Conservation (phyloP, 306 rosid species). For the Quercus cerris region DNA sequence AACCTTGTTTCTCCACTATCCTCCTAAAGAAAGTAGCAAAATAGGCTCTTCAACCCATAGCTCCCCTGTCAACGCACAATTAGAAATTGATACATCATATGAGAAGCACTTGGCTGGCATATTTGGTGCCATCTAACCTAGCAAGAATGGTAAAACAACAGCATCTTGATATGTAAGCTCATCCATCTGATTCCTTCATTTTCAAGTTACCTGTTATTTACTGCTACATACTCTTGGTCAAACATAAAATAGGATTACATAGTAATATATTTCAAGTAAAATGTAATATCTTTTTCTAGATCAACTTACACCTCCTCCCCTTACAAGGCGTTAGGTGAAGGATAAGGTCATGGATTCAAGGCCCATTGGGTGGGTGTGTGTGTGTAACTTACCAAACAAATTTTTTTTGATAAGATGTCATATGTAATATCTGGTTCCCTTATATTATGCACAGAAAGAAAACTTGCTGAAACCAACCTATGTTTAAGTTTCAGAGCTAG, state of each 20-base stretch:
- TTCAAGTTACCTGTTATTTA: neutral
- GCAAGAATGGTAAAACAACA: too few species aligned
- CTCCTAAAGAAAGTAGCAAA: neutral
- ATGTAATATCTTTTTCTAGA: neutral
- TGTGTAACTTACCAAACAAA: too few species aligned
- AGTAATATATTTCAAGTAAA: neutral
- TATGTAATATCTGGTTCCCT: neutral
- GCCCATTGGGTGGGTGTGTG: too few species aligned
- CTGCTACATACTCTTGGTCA: neutral
- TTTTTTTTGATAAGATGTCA: neutral
- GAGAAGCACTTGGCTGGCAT: neutral
- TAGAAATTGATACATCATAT: neutral
- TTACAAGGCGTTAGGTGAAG: too few species aligned
- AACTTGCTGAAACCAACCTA: neutral
- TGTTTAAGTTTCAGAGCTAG: neutral
- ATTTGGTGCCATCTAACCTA: neutral
- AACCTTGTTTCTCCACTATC: neutral
- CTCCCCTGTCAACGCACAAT: neutral
- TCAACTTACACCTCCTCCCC: too few species aligned
- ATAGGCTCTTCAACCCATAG: neutral
- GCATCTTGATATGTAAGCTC: neutral
- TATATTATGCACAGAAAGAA: neutral
- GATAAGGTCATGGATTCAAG: too few species aligned
- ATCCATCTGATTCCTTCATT: neutral
- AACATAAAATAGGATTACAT: neutral